Evolutionary conservation across 306 rosid species (phyloP), one percentile per base, ranked within the genome.

Genomic region (Casuarina cunninghamiana): DNA sequence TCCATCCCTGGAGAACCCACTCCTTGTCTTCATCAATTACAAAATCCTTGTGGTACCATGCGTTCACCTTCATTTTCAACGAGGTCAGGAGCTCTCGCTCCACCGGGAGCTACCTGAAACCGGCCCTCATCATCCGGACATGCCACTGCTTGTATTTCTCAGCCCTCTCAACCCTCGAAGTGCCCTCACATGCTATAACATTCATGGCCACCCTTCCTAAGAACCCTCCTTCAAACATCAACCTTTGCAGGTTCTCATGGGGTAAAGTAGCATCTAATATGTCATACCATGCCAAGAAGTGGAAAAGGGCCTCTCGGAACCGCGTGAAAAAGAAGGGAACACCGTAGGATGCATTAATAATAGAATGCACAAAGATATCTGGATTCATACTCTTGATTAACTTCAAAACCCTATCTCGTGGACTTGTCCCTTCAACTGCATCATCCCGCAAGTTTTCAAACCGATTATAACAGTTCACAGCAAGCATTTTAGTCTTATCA

Each of bases 311-410:
- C 46, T 66, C 71, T 3, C 71, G 35, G 48, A 66, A 66, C 48
- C 71, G n/a, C 16, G 71, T 41, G 35, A 41, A 12, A 9, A 66
- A 66, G 35, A 66, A 66, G 71, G 71, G 71, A 10, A 35, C 35
- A 41, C 17, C 16, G 26, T 66, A 66, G 4, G 50, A 5, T 42
- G 49, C 83, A 74, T 69, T 80, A 35, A 37, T 63, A 39, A 80
- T 51, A 12, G 71, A 38, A 13, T 69, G 83, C 8, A 80, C 71
- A 41, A 80, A 80, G 2, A 80, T 38, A n/a, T 69, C 62, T 3
- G 79, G 83, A 26, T 80, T 80, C 39, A 80, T 75, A 62, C 53
- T 55, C 76, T 53, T 74, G 48, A 80, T 48, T 10, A 80, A 41
- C 43, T 66, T 72, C 53, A 80, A 74, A 75, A 80, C 71, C 2